Evolutionary conservation across 257 asterid species (phyloP), one percentile per base, ranked within the genome.

Genomic region (Rhazya stricta): DNA sequence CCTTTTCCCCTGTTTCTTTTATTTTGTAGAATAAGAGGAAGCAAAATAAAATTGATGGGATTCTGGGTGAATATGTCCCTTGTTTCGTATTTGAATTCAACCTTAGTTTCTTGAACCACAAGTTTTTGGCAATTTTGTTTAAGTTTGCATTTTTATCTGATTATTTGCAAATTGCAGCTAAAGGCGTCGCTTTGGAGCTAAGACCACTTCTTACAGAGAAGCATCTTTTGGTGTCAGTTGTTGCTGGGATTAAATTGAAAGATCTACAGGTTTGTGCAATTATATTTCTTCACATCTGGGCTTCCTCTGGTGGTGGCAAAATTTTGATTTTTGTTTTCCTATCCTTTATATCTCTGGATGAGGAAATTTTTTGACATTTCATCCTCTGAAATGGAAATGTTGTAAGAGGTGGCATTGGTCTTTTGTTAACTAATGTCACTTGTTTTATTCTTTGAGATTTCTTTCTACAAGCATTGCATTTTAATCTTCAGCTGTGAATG

Each of bases 181-280:
- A 87, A 82, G 86, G 81, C 37, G 99, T 82, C 81, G 83, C 91
- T 71, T 76, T 85, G 82, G 85, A 94, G 79, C 78, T 92, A 78
- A 80, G 67, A 71, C 92, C 97, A 46, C 75, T 80, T 73, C 89
- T 94, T 65, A 85, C 97, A 23, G 90, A 90, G 84, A 90, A 87
- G 82, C 79, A 92, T 80, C 90, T 94, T 78, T 79, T 94, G 84
- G 97, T 94, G 51, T 90, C 99, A 16, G 97, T 94, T 85, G 97
- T 74, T 83, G 99, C 97, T n/a, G 99, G 97, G 23, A 86, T 92
- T 72, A 92, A 89, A 84, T 80, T 90, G 75, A 92, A 89, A 80
- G 96, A 92, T 84, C 85, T 94, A 74, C 97, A 94, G 97, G 97
- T 94, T 80, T 69, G 84, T 84, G n/a, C 75, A 11, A 51, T 69